Percentiles rank a stretch among this genome's conserved stretches.
Evolutionary conservation across 371 early-diverging fungal genomes (phyloP).

Genomic region (Amoeboaphelidium protococcarum): DNA sequence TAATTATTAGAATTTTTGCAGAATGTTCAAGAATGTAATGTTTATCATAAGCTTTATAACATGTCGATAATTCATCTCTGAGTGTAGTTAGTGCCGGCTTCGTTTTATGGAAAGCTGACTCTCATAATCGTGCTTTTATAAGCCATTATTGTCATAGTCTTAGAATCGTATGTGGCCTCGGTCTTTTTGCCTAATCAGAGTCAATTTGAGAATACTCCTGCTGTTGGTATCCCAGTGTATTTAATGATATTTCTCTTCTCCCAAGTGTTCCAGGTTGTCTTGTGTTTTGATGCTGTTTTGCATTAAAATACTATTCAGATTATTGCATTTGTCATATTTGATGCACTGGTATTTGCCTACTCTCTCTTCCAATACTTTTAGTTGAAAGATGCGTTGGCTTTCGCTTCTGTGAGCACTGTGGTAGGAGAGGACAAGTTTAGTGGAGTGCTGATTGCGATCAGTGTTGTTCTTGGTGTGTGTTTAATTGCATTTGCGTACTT

Average conservation of each 20-base stretch:
- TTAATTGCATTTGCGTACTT: constrained; percentile 11
- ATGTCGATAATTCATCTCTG: no score
- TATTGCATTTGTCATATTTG: constrained; percentile 49
- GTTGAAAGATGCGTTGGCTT: constrained; percentile 2
- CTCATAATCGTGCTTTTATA: constrained; percentile 5
- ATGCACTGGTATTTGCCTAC: constrained; percentile 43
- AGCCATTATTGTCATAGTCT: constrained; percentile 6
- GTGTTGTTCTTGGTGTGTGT: constrained; percentile 16
- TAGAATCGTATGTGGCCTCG: constrained; percentile 11
- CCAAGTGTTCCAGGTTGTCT: constrained; percentile 35
- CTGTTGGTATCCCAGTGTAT: constrained; percentile 34
- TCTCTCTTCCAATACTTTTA: constrained; percentile 31
- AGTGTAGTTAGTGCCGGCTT: no score
- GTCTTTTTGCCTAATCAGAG: constrained; percentile 13
- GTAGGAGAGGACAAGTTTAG: no score
- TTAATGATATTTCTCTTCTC: constrained; percentile 42
- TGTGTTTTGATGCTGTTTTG: constrained; percentile 46
- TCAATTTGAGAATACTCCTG: constrained; percentile 5
- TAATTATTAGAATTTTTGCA: no score
- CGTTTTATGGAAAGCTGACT: constrained; percentile 7
- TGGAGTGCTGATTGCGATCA: constrained; percentile 13
- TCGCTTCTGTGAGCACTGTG: no score
- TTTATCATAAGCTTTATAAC: no score
- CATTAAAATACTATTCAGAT: constrained; percentile 66
- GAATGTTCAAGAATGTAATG: no score